Evolutionary conservation across 148 eudicot genomes (phyloP).

Genomic region (Nyssa sinensis): DNA sequence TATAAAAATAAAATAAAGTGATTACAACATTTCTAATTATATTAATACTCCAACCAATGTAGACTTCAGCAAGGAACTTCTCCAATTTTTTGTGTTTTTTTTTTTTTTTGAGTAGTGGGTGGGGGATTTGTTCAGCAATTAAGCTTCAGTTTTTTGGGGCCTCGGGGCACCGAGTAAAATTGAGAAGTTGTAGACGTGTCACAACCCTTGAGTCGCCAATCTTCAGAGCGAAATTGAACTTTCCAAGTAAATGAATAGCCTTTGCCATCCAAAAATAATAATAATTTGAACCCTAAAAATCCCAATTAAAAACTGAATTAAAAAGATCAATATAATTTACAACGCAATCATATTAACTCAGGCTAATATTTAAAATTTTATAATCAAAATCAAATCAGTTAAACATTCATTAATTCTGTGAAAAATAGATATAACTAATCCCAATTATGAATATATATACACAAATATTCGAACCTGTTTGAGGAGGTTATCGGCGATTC

Average conservation of each 20-base stretch:
- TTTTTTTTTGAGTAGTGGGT: neutral
- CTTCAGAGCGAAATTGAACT: neutral
- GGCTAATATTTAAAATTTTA: neutral
- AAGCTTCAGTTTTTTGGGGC: neutral
- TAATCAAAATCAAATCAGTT: neutral
- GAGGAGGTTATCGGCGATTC: constrained; percentile 92
- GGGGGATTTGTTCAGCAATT: neutral
- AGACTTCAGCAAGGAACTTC: no score
- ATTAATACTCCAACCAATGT: no score
- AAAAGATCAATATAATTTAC: neutral
- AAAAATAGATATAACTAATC: neutral
- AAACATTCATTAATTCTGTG: neutral
- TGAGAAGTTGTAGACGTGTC: neutral
- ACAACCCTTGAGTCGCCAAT: constrained; percentile 2
- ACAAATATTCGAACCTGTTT: constrained; percentile 50
- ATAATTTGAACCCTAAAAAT: constrained; percentile 4
- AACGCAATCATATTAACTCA: neutral
- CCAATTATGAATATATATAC: neutral
- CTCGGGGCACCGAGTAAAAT: neutral
- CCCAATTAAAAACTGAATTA: neutral
- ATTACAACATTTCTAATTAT: no score
- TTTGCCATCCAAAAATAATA: no score
- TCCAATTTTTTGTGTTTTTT: no score
- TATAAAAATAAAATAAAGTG: no score
- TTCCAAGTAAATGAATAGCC: neutral